Conservation (phyloP, 306 rosid species). For the Astragalus membranaceus region DNA sequence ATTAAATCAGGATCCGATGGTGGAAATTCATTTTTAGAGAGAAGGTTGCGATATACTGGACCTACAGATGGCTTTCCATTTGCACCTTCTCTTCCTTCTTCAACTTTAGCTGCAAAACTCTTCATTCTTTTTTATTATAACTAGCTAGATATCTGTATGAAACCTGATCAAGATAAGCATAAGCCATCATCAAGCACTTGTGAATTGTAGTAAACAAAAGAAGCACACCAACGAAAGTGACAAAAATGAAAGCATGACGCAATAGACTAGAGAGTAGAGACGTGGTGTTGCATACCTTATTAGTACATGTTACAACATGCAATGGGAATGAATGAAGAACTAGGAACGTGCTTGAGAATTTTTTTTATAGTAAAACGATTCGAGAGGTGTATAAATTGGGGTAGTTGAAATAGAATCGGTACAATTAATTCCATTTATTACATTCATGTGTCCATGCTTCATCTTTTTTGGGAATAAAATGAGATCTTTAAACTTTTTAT, state of each 20-base stretch:
- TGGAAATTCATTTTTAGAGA: slow-evolving; percentile 52
- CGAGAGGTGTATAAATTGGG: neutral
- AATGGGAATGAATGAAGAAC: neutral
- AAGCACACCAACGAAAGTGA: neutral
- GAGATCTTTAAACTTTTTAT: neutral
- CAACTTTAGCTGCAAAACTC: slow-evolving; percentile 56
- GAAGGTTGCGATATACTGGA: slow-evolving; percentile 62
- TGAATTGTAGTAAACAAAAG: neutral
- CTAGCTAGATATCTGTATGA: no score
- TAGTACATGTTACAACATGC: neutral
- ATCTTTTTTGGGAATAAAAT: neutral
- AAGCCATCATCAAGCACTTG: neutral
- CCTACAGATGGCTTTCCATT: slow-evolving; percentile 67
- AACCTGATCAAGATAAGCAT: neutral
- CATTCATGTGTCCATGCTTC: neutral
- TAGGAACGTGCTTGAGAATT: neutral
- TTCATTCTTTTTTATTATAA: slow-evolving; percentile 27
- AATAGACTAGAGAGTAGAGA: neutral
- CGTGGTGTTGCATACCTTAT: neutral
- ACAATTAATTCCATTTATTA: slow-evolving; percentile 3
- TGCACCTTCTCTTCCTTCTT: slow-evolving; percentile 68
- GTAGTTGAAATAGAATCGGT: neutral
- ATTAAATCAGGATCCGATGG: slow-evolving; percentile 40
- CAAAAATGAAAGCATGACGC: neutral
- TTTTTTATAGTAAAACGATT: neutral